Base-by-base conservation (phyloP, 768 basidiomycete genomes). In the Cystobasidium tubakii region DNA sequence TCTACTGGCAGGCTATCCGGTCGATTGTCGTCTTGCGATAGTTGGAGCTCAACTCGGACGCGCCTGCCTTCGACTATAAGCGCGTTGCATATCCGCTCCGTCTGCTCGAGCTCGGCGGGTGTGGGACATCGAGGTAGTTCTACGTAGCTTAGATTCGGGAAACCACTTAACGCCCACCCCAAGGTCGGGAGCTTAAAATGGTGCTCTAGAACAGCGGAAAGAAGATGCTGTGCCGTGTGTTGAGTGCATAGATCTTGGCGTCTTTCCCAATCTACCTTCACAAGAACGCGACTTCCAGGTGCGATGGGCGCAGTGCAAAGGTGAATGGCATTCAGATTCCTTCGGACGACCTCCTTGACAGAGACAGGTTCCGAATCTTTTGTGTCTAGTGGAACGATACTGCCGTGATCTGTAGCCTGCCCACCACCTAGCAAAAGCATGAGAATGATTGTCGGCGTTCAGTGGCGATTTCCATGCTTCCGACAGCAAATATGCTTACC, bases 211-310 rank as follows among this genome's bases (percentile, higher is more conserved):
- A 91, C 83, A 0, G 90, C 89, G 17, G 90, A 91, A 27, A 92
- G 85, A 54, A 91, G 84, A 75, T 91, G 91, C 78, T 92, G 91
- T 0, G 88, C 88, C 0, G 90, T 91, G 80, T 92, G 90, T 86
- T 90, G 86, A 19, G 87, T 86, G 88, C 90, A 90, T 13, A 90
- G 88, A 79, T 92, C 90, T 75, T 87, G 85, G 75, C 91, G 84
- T 76, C 88, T 83, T 73, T 85, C 84, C 80, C 84, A 87, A 19
- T 88, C 90, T 25, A 83, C 82, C 27, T 86, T 83, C 44, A 85
- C 87, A 6, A 89, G 84, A 3, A 85, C 83, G 60, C 86, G 84
- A 15, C 79, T 81, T 9, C 89, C 86, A 57, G 82, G 80, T 0
- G 82, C 81, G 1, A 89, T 87, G 29, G 86, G 81, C 6, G 82